Evolutionary conservation across 2,329 filamentous ascomycete species (phyloP).

Genomic region (Cryphonectria parasitica): DNA sequence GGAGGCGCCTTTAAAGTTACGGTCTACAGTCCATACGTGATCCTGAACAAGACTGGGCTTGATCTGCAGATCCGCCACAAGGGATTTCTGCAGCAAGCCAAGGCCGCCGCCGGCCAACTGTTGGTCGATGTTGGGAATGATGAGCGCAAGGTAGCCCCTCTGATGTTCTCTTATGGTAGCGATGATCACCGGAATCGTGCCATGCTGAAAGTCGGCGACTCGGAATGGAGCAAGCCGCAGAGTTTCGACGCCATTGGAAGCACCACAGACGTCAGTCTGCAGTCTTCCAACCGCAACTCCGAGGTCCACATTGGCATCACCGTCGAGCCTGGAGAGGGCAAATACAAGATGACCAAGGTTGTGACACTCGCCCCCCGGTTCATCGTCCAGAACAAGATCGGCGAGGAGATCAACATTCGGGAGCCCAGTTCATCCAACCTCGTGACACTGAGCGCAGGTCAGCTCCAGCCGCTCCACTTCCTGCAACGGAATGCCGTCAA

Average conservation of each 20-base stretch:
- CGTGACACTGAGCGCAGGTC: slow-evolving; percentile 75
- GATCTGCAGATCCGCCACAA: slow-evolving; percentile 88
- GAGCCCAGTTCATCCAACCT: slow-evolving; percentile 91
- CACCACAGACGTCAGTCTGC: slow-evolving; percentile 83
- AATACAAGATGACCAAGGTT: slow-evolving; percentile 97
- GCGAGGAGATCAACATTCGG: slow-evolving; percentile 84
- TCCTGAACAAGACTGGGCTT: slow-evolving; percentile 93
- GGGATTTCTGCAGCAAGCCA: slow-evolving; percentile 81
- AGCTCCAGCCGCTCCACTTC: slow-evolving; percentile 86
- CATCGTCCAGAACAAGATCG: slow-evolving; percentile 89
- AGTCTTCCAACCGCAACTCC: slow-evolving; percentile 68
- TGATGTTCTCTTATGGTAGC: slow-evolving; percentile 93
- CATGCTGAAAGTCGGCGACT: slow-evolving; percentile 83
- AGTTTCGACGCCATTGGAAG: slow-evolving; percentile 98
- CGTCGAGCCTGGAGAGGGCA: slow-evolving; percentile 88
- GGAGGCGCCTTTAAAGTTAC: slow-evolving; percentile 96
- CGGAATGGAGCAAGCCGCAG: slow-evolving; percentile 95
- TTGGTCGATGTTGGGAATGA: slow-evolving; percentile 50
- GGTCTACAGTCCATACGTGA: slow-evolving; percentile 91
- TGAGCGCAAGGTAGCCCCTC: slow-evolving; percentile 77
- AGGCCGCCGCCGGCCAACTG: slow-evolving; percentile 76
- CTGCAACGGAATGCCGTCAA: slow-evolving; percentile 82
- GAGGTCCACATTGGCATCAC: slow-evolving; percentile 93
- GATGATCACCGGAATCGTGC: slow-evolving; percentile 92
- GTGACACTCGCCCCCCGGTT: slow-evolving; percentile 92